Evolutionary conservation across 2,329 filamentous ascomycete genomes (phyloP).

Genomic region (Paraphaeosphaeria sporulosa): DNA sequence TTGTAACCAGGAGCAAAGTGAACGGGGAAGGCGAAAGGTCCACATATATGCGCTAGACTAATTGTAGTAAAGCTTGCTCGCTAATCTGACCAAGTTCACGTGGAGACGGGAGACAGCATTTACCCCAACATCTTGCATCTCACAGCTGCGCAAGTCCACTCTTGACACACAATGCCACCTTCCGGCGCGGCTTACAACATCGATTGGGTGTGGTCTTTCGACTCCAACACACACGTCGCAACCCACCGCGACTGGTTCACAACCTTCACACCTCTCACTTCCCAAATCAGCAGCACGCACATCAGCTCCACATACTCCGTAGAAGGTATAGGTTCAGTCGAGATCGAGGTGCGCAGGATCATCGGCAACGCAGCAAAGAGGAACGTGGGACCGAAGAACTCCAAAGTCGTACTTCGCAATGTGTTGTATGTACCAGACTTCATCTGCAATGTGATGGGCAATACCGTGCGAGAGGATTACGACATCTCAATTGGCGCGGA

Average conservation of each 20-base stretch:
- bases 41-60: too few relatives aligned
- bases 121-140: background rate
- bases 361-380: background rate
- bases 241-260: background rate
- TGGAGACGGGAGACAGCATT: background rate
- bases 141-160: background rate
- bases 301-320: background rate
- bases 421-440: background rate
- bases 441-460: slow-evolving; percentile 1
- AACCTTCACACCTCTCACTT: background rate
- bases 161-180: background rate
- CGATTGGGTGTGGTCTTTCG: slow-evolving; percentile 1
- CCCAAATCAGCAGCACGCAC: background rate
- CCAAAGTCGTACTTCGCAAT: background rate
- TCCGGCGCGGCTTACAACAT: background rate
- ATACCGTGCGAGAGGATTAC: background rate
- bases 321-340: background rate
- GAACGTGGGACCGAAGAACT: background rate
- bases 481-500: background rate
- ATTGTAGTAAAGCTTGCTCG: background rate
- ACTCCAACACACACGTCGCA: background rate
- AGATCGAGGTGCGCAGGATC: background rate
- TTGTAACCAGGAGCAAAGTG: too few relatives aligned
- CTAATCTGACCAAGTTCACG: background rate
- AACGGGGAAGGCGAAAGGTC: too few relatives aligned